These are phyloP conservation scores for Sarocladium strictum DNA, from an alignment of 2,329 filamentous ascomycete genomes.

Conservation along the genomic window DNA sequence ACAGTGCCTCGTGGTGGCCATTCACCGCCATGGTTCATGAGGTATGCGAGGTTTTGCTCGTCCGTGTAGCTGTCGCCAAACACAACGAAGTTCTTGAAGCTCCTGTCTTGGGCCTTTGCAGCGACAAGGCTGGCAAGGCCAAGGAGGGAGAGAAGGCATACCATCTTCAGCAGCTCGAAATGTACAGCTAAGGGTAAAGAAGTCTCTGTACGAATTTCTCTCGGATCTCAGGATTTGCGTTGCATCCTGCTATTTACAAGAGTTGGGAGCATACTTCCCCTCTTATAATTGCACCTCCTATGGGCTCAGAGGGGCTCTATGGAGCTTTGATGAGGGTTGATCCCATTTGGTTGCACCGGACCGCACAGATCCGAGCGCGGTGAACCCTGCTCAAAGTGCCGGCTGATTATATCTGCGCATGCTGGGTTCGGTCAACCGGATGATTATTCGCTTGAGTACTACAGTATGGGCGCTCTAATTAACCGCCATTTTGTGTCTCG, in stretches of 20 bases:
- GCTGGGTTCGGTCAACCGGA: not conserved
- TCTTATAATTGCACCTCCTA: not conserved
- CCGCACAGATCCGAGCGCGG: not conserved
- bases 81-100: slow-evolving; percentile 54
- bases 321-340: not conserved
- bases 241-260: too few relatives aligned
- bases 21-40: slow-evolving; percentile 48
- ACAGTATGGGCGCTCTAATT: not conserved
- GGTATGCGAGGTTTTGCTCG: slow-evolving; percentile 60
- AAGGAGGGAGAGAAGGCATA: not conserved
- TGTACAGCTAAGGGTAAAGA: not conserved
- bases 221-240: not conserved
- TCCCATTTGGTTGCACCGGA: not conserved
- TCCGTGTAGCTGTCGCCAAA: slow-evolving; percentile 78
- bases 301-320: not conserved
- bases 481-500: too few relatives aligned
- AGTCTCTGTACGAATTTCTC: not conserved
- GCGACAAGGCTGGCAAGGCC: not conserved
- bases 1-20: slow-evolving; percentile 55
- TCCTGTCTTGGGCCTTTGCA: not conserved
- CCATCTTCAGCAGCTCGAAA: not conserved
- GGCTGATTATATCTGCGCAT: not conserved
- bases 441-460: not conserved
- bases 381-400: not conserved
- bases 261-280: too few relatives aligned